These are phyloP conservation scores for Plasmodium coatneyi DNA, from an alignment of 169 alveolate genomes.

Conservation along the genomic window DNA sequence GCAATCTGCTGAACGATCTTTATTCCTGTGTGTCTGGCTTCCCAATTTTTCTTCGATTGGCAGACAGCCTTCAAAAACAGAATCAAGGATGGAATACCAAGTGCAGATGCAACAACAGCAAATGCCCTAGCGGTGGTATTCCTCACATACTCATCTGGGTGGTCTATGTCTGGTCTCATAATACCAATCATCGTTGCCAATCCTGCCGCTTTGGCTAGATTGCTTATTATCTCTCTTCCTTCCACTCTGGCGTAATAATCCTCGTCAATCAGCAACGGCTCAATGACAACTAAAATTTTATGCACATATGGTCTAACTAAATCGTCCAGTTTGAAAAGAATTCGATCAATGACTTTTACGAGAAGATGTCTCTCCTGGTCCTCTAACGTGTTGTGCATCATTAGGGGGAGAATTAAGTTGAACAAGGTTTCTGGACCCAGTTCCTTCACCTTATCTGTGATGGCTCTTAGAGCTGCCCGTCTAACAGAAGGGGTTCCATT, in stretches of 20 bases:
- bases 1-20: conserved; percentile 98
- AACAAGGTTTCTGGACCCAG: conserved; percentile 98
- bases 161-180: conserved; percentile 99
- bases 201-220: conserved; percentile 97
- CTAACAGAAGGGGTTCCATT: conserved; percentile 99
- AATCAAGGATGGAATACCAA: conserved; percentile 97
- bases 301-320: conserved; percentile 98
- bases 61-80: conserved; percentile 99
- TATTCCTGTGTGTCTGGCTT: conserved; percentile 99
- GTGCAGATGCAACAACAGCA: conserved; percentile 99
- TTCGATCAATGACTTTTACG: conserved; percentile 98
- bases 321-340: conserved; percentile 96
- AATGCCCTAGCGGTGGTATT: conserved; percentile 99
- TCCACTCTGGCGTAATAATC: conserved; percentile 99
- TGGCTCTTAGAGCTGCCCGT: conserved; percentile 94
- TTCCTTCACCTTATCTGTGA: conserved; percentile 97
- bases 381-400: conserved; percentile 97
- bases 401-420: conserved; percentile 97
- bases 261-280: conserved; percentile 99
- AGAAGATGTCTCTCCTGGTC: conserved; percentile 98
- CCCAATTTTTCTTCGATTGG: conserved; percentile 97
- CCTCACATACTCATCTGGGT: conserved; percentile 99
- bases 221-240: conserved; percentile 98
- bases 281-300: conserved; percentile 98
- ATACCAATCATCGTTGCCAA: conserved; percentile 99